A percentile compares a stretch with the other conserved stretches of the same genome.
These are phyloP conservation scores for Mucuna pruriens DNA, from an alignment of 306 rosid genomes.

Conservation along the genomic window DNA sequence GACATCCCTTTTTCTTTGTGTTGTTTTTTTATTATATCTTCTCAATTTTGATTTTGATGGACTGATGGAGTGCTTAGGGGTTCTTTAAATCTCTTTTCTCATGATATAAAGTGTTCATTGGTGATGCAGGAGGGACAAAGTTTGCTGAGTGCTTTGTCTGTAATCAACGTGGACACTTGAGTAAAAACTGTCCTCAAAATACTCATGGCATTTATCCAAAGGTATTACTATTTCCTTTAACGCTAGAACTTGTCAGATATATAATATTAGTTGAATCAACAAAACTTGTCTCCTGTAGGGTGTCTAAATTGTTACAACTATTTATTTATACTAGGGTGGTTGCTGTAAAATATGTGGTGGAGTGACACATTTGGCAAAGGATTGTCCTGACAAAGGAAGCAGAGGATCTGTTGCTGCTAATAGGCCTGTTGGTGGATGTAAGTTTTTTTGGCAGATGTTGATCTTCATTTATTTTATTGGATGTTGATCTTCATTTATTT, in stretches of 20 bases:
- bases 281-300: not conserved
- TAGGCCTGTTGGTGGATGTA: constrained; percentile 43
- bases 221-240: constrained; percentile 51
- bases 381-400: constrained; percentile 78
- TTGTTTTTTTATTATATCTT: not conserved
- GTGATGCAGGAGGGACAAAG: constrained; percentile 80
- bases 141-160: constrained; percentile 93
- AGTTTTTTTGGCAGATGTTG: constrained; percentile 31
- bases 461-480: no score
- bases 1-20: not conserved
- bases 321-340: constrained; percentile 71
- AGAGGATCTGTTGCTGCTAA: constrained; percentile 41
- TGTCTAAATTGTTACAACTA: not conserved
- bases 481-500: constrained; percentile 2
- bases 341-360: constrained; percentile 92
- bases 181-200: constrained; percentile 88
- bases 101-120: constrained; percentile 22
- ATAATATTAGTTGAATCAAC: not conserved
- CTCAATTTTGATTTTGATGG: not conserved
- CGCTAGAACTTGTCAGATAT: not conserved
- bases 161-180: constrained; percentile 82
- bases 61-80: not conserved
- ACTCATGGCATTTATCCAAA: constrained; percentile 93
- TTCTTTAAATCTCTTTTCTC: not conserved
- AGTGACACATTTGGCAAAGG: constrained; percentile 92